Base-by-base conservation (phyloP, 148 eudicot genomes). In the Rhododendron henanense region DNA sequence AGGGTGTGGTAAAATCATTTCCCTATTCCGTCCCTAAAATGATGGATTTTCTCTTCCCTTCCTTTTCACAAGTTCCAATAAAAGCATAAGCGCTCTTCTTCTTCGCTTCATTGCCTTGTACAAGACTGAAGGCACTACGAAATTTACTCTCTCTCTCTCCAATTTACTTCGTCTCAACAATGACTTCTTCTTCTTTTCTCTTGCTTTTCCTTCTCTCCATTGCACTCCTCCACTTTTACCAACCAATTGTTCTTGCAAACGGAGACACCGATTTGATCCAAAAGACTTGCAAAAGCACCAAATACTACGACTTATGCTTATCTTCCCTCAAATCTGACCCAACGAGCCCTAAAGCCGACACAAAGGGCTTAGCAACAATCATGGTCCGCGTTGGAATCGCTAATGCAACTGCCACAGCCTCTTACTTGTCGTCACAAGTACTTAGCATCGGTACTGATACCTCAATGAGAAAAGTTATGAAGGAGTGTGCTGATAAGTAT, bases 271-370 rank as follows among this genome's bases (percentile, higher is more conserved):
- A 88, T 50, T 85, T 96, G 83, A 94, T 96, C 86, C 90, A 92
- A 31, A 91, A 82, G 48, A 94, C 96, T 13, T 96, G 99, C 85
- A 90, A 94, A 61, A 90, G 85, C 89, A 94, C 98, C 37, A 92
- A 90, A 45, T 89, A 92, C 92, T 90, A 88, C 28, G 94, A 94
- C 39, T 90, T 96, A 8, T 96, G 99, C 79, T 79, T 94, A 41
- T 91, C 96, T 4, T 90, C 98, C 0, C 90, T 96, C 25, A 90
- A 91, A 87, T 89, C 96, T 2, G 82, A 96, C 75, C 90, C 95
- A 2, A 74, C 93, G 0, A 96, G 98, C 82, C 74, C 86, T 2
- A 83, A 89, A 39, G 91, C 94, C 2, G 98, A 96, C 86, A 91
- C 92, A 11, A 94, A 93, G 74, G 96, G 95, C 10, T 77, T 96